Base-by-base conservation (phyloP, 23 red algal genomes). In the Gracilaria domingensis region DNA sequence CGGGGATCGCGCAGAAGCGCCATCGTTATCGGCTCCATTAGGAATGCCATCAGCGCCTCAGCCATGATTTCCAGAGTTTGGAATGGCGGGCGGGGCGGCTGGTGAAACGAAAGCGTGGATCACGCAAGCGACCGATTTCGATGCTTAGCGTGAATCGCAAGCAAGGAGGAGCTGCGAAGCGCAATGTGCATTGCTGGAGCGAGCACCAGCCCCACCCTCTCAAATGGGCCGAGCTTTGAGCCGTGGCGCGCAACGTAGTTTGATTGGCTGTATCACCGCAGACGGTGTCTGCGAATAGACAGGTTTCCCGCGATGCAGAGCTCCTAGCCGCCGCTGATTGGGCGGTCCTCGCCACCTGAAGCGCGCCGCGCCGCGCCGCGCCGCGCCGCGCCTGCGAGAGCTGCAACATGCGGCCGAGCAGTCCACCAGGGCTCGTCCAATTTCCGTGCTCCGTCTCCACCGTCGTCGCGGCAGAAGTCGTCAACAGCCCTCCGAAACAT, bases 181-280 rank as follows among this genome's bases (percentile, higher is more conserved):
- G 45, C 72, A 50, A 49, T 16, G 21, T 77, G 72, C 72, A 77
- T 77, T 77, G 72, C 72, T 77, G 72, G 72, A 45, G 72, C 23
- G 21, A 37, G 72, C 72, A 45, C 26, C 3, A 0, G 34, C 21
- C 3, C 26, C 21, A 51, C 72, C 42, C 6, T 4, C 72, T 48
- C 40, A 51, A 32, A 77, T 25, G 42, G 38, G n/a, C 72, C 42
- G 4, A 77, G 38, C 72, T 77, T 77, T 77, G 72, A 73, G 67
- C 67, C 17, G 18, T 37, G 16, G 35, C 20, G 40, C 72, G 0
- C 45, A 45, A 51, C 72, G 72, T 23, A 5, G 45, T 77, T 77
- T 35, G 72, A 77, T 77, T 77, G 72, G 72, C 72, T 77, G 72
- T 77, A 77, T 77, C 38, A 77, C 72, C 72, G 20, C 4, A 20